Percentiles rank a stretch among this genome's conserved stretches.
Evolutionary conservation across 306 rosid genomes (phyloP).

Genomic region (Malus sieversii): DNA sequence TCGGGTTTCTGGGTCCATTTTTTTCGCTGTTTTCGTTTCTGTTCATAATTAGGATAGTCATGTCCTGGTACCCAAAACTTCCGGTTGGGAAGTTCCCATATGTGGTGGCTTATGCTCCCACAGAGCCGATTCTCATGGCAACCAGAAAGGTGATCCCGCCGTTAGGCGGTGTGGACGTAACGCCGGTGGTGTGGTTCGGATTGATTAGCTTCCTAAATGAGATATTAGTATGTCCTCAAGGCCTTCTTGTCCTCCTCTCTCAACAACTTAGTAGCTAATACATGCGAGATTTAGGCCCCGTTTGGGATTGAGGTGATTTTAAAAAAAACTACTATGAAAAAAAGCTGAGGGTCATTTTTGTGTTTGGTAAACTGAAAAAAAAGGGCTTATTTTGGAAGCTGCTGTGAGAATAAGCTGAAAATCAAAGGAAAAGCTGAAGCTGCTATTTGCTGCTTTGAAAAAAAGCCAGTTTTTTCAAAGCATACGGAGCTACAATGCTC

Average conservation of each 20-base stretch:
- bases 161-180: conserved; percentile 85
- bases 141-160: conserved; percentile 90
- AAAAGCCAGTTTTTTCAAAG: too few species aligned
- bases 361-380: too few species aligned
- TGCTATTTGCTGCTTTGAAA: too few species aligned
- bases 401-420: too few species aligned
- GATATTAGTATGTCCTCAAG: conserved; percentile 95
- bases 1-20: conserved; percentile 70
- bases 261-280: conserved; percentile 42
- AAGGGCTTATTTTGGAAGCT: too few species aligned
- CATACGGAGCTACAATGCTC: too few species aligned
- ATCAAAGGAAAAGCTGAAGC: too few species aligned
- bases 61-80: conserved; percentile 96
- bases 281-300: not conserved
- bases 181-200: conserved; percentile 96
- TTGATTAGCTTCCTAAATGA: conserved; percentile 82
- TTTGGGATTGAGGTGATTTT: too few species aligned
- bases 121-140: conserved; percentile 69
- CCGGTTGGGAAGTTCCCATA: conserved; percentile 82
- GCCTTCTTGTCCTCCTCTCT: conserved; percentile 84
- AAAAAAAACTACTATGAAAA: too few species aligned
- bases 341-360: too few species aligned
- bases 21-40: conserved; percentile 64
- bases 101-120: conserved; percentile 84
- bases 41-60: conserved; percentile 69